phyloP scores from a whole-genome alignment of 2,329 filamentous ascomycete genomes.

The Pleochaeta shiraiana region DNA sequence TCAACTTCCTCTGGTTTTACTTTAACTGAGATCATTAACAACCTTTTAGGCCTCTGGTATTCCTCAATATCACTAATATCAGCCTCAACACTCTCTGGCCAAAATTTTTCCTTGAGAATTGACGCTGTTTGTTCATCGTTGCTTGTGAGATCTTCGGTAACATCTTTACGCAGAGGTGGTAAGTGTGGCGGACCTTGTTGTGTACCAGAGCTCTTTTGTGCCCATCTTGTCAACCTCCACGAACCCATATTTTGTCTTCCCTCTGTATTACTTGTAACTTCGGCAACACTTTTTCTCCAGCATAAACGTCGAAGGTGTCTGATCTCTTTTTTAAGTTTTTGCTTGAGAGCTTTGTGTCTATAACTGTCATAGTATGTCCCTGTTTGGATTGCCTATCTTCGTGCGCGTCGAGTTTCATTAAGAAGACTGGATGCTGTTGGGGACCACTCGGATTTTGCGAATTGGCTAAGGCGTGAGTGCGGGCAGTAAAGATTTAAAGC shows the following conservation, averaged over 20 bases:
- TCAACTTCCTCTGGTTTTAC: not conserved
- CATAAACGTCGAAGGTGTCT: too few relatives aligned
- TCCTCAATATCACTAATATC: not conserved
- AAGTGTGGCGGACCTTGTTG: too few relatives aligned
- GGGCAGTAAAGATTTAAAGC: not conserved
- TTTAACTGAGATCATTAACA: too few relatives aligned
- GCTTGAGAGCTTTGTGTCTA: not conserved
- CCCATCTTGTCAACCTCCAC: too few relatives aligned
- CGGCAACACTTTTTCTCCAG: too few relatives aligned
- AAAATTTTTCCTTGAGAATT: slow-evolving; percentile 1
- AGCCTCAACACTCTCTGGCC: not conserved
- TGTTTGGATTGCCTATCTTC: not conserved
- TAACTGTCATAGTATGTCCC: not conserved
- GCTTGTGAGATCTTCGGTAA: not conserved
- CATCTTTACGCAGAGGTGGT: too few relatives aligned
- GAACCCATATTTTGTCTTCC: too few relatives aligned
- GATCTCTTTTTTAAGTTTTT: not conserved
- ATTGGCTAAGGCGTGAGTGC: not conserved
- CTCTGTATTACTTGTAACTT: too few relatives aligned
- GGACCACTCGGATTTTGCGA: not conserved
- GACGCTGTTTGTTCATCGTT: not conserved
- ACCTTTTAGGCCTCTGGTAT: not conserved
- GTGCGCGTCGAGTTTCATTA: not conserved
- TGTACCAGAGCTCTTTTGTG: too few relatives aligned
- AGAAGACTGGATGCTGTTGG: not conserved